Evolutionary conservation across 805 yeast species (phyloP).

Genomic region (Wickerhamomyces mucosus): DNA sequence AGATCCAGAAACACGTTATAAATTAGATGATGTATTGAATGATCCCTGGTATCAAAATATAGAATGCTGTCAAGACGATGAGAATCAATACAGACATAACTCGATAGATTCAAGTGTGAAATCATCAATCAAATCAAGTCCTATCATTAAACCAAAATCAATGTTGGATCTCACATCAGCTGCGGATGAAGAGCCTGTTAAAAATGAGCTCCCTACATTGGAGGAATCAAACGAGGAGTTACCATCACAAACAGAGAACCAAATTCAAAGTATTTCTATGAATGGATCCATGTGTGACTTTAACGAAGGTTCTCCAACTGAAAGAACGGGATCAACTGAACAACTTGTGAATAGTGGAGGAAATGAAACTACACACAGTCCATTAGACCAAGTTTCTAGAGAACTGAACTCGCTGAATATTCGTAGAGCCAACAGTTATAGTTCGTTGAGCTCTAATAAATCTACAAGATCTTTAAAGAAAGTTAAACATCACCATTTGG

Average conservation of each 20-base stretch:
- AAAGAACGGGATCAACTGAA: too few species aligned
- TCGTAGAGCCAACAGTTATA: constrained; percentile 11
- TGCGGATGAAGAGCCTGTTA: too few species aligned
- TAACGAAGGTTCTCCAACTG: too few species aligned
- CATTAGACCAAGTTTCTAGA: too few species aligned
- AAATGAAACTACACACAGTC: too few species aligned
- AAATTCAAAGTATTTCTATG: background rate
- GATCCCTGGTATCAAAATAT: constrained; percentile 58
- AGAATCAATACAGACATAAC: constrained; percentile 5
- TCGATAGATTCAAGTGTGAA: constrained; percentile 1
- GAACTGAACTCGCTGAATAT: background rate
- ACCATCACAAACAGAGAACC: background rate
- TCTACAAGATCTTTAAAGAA: constrained; percentile 7
- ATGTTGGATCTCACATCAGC: constrained; percentile 19
- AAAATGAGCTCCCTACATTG: constrained; percentile 1
- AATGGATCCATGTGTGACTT: background rate
- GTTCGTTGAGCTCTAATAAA: constrained; percentile 11
- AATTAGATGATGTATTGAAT: constrained; percentile 40
- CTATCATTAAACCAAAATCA: constrained; percentile 12
- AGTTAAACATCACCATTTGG: constrained; percentile 18
- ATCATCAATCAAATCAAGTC: constrained; percentile 4
- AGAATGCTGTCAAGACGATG: constrained; percentile 52
- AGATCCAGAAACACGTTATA: constrained; percentile 40
- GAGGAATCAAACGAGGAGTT: background rate
- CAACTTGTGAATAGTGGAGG: too few species aligned